These are phyloP conservation scores for Globisporangium spinosum DNA, from an alignment of 352 stramenopile species.

Conservation along the genomic window DNA sequence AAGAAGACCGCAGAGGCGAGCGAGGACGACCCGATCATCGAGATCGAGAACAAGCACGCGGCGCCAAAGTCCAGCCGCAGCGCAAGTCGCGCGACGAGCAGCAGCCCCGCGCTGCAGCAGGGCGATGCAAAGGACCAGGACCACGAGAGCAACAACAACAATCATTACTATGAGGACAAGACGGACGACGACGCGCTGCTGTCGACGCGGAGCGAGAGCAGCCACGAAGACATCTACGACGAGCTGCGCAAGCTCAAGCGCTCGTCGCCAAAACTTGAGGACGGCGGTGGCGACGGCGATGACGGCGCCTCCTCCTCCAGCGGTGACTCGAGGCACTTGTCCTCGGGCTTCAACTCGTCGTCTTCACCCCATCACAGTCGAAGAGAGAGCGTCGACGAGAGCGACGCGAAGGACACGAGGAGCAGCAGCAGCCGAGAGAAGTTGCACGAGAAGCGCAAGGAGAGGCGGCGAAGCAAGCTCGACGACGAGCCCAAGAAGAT, in stretches of 20 bases:
- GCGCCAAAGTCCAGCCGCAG: constrained; percentile 21
- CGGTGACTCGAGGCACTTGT: constrained; percentile 19
- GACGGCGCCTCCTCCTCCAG: not conserved
- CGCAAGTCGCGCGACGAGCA: not conserved
- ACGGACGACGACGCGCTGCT: constrained; percentile 22
- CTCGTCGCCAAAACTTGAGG: constrained; percentile 28
- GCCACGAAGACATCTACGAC: constrained; percentile 50
- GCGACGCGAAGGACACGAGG: constrained; percentile 33
- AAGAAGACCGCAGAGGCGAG: constrained; percentile 19
- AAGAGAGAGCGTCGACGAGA: constrained; percentile 26
- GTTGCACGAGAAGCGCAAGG: constrained; percentile 47
- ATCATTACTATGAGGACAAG: constrained; percentile 15
- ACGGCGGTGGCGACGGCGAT: constrained; percentile 20
- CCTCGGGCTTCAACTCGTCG: constrained; percentile 15
- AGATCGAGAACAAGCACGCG: constrained; percentile 53
- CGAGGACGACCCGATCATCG: constrained; percentile 52
- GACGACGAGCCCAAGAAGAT: constrained; percentile 68
- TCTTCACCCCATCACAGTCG: not conserved
- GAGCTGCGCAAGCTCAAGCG: constrained; percentile 55
- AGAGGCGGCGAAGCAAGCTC: constrained; percentile 54
- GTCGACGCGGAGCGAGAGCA: constrained; percentile 21
- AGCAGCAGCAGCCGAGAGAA: constrained; percentile 31
- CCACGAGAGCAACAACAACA: constrained; percentile 24
- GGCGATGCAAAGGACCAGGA: constrained; percentile 22
- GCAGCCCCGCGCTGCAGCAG: not conserved